Base-by-base conservation (phyloP, 2,329 filamentous ascomycete species). In the Berkeleyomyces basicola region DNA sequence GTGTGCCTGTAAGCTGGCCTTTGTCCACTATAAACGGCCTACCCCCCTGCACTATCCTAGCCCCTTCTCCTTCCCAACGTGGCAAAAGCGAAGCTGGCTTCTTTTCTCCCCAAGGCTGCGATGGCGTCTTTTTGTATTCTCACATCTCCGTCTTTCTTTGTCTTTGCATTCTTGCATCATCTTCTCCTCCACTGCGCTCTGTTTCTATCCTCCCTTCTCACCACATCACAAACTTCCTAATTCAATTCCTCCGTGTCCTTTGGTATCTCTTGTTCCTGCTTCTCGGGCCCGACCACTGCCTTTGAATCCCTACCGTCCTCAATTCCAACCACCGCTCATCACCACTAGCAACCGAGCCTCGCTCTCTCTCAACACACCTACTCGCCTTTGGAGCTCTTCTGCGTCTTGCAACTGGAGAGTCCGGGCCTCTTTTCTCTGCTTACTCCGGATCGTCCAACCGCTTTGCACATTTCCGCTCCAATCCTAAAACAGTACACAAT, bases 401-500 rank as follows among this genome's bases (percentile, higher is more conserved):
- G 33, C 36, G 33, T 33, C 31, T 23, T 10, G 31, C 33, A 55
- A 14, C 33, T 37, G 31, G 49, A 55, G 40, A 59, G 42, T 59
- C 58, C 31, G 16, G 16, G 5, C 37, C n/a, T 23, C 37, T 14
- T 42, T 36, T 61, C 2, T 16, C 36, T 42, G 16, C n/a, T 43
- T 61, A 14, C 51, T 39, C 33, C 47, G 23, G 4, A 43, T 37
- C 7, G n/a, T 42, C 10, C 10, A 2, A 16, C 49, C 49, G 11
- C 43, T 47, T 61, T 36, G 51, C 51, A 49, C 43, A 42, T 37
- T 51, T 23, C 44, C 37, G 33, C 49, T 39, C 42, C 43, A 55
- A 60, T 49, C 61, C 49, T 58, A 49, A 61, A 33, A 58, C 37
- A 61, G 11, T 39, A 7, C 36, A 60, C 39, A 61, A 76, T 90